Conservation (phyloP, 495 filamentous ascomycete species). For the Ascodesmis nigricans region DNA sequence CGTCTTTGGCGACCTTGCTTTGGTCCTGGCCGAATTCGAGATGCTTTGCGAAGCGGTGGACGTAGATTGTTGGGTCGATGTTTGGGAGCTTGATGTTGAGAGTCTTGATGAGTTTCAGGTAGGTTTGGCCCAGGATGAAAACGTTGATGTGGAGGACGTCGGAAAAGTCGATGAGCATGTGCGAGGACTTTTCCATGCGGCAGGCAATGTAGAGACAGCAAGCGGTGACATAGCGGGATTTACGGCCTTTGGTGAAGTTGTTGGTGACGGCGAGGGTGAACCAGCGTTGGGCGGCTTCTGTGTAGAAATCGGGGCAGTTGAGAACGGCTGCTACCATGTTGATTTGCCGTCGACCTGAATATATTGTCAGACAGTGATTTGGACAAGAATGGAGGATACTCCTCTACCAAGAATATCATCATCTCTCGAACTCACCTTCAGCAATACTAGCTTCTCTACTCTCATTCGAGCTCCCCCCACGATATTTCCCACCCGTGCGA, state of each 20-base stretch:
- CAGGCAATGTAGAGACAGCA: constrained; percentile 76
- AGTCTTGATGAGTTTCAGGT: constrained; percentile 35
- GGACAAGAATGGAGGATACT: too few relatives aligned
- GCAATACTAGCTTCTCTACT: constrained; percentile 49
- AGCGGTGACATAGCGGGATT: constrained; percentile 60
- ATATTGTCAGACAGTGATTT: constrained; percentile 4
- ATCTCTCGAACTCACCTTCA: constrained; percentile 36
- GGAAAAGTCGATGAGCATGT: constrained; percentile 89
- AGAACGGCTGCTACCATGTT: constrained; percentile 29
- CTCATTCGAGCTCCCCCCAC: constrained; percentile 34
- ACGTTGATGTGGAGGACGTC: constrained; percentile 67
- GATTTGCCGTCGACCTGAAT: constrained; percentile 30
- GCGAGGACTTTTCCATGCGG: constrained; percentile 38
- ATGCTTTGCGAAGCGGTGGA: constrained; percentile 68
- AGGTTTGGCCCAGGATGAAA: constrained; percentile 68
- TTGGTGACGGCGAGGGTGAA: constrained; percentile 56
- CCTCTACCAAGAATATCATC: too few relatives aligned
- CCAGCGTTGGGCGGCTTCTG: constrained; percentile 18
- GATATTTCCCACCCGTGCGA: constrained; percentile 33
- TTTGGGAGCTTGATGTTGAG: constrained; percentile 45
- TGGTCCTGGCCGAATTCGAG: constrained; percentile 66
- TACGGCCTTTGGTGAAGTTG: constrained; percentile 78
- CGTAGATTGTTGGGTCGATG: constrained; percentile 50
- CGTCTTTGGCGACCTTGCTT: constrained; percentile 63
- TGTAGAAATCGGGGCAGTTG: constrained; percentile 18